These are phyloP conservation scores for Atkinsonella texensis DNA, from an alignment of 2,329 filamentous ascomycete genomes.

Conservation along the genomic window DNA sequence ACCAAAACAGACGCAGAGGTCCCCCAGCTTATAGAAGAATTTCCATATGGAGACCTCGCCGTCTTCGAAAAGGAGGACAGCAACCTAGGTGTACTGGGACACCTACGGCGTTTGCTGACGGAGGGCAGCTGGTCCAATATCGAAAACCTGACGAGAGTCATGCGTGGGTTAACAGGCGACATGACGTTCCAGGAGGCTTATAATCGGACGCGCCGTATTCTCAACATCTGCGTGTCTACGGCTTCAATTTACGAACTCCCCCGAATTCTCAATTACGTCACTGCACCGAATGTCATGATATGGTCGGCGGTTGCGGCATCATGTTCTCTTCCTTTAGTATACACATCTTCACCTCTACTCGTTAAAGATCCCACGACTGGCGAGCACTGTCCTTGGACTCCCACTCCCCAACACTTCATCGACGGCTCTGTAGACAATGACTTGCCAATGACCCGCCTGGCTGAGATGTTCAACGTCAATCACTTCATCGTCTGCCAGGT, in stretches of 20 bases:
- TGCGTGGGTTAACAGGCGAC: constrained; percentile 70
- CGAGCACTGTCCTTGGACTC: constrained; percentile 70
- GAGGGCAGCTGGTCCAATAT: constrained; percentile 79
- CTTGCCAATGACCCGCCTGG: constrained; percentile 75
- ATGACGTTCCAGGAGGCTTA: constrained; percentile 94
- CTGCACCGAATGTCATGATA: constrained; percentile 86
- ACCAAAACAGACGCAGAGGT: constrained; percentile 69
- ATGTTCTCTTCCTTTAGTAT: constrained; percentile 82
- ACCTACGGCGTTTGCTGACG: constrained; percentile 63
- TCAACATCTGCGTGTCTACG: constrained; percentile 89
- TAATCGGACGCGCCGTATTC: constrained; percentile 80
- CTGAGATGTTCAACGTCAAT: constrained; percentile 96
- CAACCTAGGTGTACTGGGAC: constrained; percentile 52
- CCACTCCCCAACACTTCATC: constrained; percentile 75
- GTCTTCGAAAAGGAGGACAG: constrained; percentile 59
- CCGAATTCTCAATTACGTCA: constrained; percentile 80
- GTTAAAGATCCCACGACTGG: constrained; percentile 78
- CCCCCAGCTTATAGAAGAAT: constrained; percentile 52
- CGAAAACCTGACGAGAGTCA: constrained; percentile 65
- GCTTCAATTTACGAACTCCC: constrained; percentile 81
- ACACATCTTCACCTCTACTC: constrained; percentile 64
- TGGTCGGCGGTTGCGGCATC: constrained; percentile 96
- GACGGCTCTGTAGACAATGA: constrained; percentile 94
- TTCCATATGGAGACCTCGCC: constrained; percentile 67
- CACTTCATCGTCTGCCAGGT: constrained; percentile 97